Conservation (phyloP, 441 rosid species). For the Populus hybrid region DNA sequence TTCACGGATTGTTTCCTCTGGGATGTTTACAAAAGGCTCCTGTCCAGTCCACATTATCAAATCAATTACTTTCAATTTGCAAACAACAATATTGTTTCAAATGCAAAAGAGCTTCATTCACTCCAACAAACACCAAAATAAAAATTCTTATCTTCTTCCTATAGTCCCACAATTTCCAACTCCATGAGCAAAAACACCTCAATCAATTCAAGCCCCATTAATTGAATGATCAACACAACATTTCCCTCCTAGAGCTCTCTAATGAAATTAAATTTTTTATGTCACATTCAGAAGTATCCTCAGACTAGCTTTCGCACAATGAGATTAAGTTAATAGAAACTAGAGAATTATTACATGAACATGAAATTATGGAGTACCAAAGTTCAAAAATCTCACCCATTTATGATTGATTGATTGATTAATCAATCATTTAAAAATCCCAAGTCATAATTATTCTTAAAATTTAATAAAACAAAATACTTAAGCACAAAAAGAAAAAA, state of each 20-base stretch:
- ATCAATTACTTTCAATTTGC: neutral
- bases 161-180: constrained; percentile 51
- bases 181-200: neutral
- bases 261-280: neutral
- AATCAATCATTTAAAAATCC: neutral
- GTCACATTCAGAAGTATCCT: neutral
- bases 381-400: neutral
- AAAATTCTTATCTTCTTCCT: too few relatives aligned
- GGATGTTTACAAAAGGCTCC: constrained; percentile 86
- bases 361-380: neutral
- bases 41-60: constrained; percentile 23
- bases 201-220: neutral
- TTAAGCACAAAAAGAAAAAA: neutral
- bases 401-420: neutral
- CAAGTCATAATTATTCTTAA: neutral
- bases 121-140: neutral
- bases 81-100: neutral
- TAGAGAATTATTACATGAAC: too few relatives aligned
- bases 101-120: constrained; percentile 23
- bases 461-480: too few relatives aligned
- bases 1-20: constrained; percentile 69
- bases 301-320: neutral
- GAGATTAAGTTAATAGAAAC: too few relatives aligned
- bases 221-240: neutral
- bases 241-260: neutral